A percentile compares a stretch with the other conserved stretches of the same genome.
Evolutionary conservation across 306 rosid species (phyloP).

Genomic region (Vigna mungo): DNA sequence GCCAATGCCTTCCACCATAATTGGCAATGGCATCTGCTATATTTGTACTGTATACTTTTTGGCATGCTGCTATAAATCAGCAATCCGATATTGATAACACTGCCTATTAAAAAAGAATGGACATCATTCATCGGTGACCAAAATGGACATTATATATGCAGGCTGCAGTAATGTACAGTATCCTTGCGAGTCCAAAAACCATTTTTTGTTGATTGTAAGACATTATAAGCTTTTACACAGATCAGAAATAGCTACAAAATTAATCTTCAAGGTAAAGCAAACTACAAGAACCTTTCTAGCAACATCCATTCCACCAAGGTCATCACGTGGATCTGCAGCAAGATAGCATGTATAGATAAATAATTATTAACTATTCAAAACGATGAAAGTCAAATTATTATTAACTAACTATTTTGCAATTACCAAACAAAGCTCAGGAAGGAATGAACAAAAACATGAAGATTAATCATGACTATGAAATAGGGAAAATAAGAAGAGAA

Average conservation of each 20-base stretch:
- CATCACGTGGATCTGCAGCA: slow-evolving; percentile 97
- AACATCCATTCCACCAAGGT: slow-evolving; percentile 95
- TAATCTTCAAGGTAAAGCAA: slow-evolving; percentile 34
- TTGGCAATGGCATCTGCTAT: no score
- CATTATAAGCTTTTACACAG: slow-evolving; percentile 26
- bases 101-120: background rate
- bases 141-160: background rate
- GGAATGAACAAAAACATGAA: slow-evolving; percentile 14
- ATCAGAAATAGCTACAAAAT: slow-evolving; percentile 14
- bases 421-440: slow-evolving; percentile 20
- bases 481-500: no score
- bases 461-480: slow-evolving; percentile 29
- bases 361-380: slow-evolving; percentile 28
- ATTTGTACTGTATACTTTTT: no score
- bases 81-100: no score
- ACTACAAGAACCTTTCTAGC: slow-evolving; percentile 86
- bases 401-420: slow-evolving; percentile 30
- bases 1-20: no score
- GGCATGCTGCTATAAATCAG: no score
- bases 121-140: slow-evolving; percentile 2
- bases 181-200: background rate
- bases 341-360: slow-evolving; percentile 21
- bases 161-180: background rate
- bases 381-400: background rate
- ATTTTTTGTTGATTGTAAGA: slow-evolving; percentile 11